Evolutionary conservation across 352 stramenopile genomes (phyloP), one percentile per base, ranked within the genome.

Genomic region (Globisporangium splendens): DNA sequence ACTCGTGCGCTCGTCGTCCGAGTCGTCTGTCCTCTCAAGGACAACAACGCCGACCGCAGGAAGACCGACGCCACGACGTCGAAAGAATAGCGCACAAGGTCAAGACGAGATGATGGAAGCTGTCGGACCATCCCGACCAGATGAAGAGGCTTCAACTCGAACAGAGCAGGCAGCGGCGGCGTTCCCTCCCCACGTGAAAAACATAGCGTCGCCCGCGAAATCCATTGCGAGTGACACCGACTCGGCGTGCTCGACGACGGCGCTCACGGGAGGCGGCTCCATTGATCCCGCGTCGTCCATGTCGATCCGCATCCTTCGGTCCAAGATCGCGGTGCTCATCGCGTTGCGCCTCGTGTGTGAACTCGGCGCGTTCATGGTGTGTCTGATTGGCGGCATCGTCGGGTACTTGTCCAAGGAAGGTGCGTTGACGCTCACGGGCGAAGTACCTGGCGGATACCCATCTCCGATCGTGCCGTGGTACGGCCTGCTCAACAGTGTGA

Each of bases 351-450:
- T 83, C 20, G 65, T 88, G 50, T 73, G 72, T 59, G 71, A 87
- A 33, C 53, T 90, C 3, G 85, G 78, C n/a, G 70, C 87, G 14
- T 77, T 96, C 39, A 69, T 88, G 24, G 84, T 97, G 1, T 88
- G 82, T 39, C 48, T 90, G 0, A 51, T 91, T 12, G 71, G 76
- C 41, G 90, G 92, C 22, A 77, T 86, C 21, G 63, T 73, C 12
- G 73, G 68, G 2, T 77, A 85, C 52, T 42, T 87, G 50, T 39
- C 56, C 3, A 76, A 77, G 10, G 63, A 79, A 15, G 61, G 76
- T 13, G 69, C 62, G 4, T 72, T 96, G 44, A 77, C 73, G 52
- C 77, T 92, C 43, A 89, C 93, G 1, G 76, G 73, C 15, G 41
- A 78, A 0, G 87, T 97, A 15, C 85, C 85, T 10, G 68, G 69